Conservation (phyloP, 2,329 filamentous ascomycete species). For the Talaromyces atroroseus region DNA sequence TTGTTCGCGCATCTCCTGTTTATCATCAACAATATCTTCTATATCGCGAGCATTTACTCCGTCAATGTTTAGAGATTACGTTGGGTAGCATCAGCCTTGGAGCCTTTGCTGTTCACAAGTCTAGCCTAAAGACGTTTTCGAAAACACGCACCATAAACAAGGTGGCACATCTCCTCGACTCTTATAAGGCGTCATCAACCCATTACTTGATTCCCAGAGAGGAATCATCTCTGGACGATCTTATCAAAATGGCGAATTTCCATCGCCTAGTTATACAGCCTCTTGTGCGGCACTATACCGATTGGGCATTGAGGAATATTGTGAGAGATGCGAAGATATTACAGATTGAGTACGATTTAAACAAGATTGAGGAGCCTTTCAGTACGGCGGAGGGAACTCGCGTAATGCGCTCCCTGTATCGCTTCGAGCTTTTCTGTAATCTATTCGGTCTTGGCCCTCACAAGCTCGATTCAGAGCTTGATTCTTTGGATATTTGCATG, state of each 20-base stretch:
- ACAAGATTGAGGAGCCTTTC: background rate
- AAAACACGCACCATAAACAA: background rate
- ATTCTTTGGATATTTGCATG: too few relatives aligned
- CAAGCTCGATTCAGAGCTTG: too few relatives aligned
- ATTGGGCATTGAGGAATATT: conserved; percentile 1
- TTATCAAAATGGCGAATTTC: background rate
- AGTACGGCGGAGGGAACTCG: background rate
- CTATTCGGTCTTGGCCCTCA: too few relatives aligned
- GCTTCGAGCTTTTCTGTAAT: background rate
- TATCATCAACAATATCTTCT: background rate
- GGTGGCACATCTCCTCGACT: background rate
- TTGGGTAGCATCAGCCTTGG: background rate
- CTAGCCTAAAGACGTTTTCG: background rate
- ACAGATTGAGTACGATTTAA: too few relatives aligned
- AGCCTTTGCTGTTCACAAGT: background rate
- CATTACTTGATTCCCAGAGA: background rate
- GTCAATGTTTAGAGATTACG: background rate
- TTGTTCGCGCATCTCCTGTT: too few relatives aligned
- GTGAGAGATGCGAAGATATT: background rate
- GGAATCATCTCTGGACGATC: background rate
- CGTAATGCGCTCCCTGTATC: background rate
- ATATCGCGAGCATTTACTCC: background rate
- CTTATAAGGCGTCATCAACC: background rate
- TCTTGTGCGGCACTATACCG: background rate
- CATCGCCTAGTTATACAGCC: background rate